Evolutionary conservation across 768 basidiomycete genomes (phyloP).

Genomic region (Lactifluus subvellereus): DNA sequence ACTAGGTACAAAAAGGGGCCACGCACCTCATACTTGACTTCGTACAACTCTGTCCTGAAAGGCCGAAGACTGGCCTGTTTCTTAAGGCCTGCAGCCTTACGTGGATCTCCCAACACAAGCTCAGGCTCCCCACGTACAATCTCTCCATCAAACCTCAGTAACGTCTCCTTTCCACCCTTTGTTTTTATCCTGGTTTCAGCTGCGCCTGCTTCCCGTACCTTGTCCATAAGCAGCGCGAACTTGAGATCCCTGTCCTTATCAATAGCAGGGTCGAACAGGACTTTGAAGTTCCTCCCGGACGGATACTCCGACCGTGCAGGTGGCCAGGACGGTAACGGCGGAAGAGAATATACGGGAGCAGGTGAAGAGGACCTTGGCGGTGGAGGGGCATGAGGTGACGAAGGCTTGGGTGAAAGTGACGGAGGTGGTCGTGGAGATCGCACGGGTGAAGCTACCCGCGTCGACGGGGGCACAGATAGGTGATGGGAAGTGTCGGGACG

Average conservation of each 20-base stretch:
- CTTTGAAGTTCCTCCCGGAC: conserved; percentile 46
- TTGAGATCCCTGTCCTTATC: conserved; percentile 43
- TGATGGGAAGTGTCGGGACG: conserved; percentile 28
- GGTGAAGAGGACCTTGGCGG: conserved; percentile 20
- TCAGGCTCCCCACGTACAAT: conserved; percentile 41
- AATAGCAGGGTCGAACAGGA: conserved; percentile 55
- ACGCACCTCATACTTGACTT: conserved; percentile 53
- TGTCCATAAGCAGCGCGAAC: conserved; percentile 38
- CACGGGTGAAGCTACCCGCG: conserved; percentile 15
- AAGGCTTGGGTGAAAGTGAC: conserved; percentile 30
- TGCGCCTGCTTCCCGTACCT: conserved; percentile 32
- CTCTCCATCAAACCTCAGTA: conserved; percentile 52
- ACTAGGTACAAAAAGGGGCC: conserved; percentile 2
- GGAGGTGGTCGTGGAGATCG: conserved; percentile 26
- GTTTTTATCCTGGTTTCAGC: conserved; percentile 46
- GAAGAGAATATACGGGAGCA: conserved; percentile 34
- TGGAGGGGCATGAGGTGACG: conserved; percentile 17
- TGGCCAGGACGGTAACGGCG: conserved; percentile 48
- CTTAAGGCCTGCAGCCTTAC: conserved; percentile 39
- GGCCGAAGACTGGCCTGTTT: conserved; percentile 30
- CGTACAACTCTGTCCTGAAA: conserved; percentile 38
- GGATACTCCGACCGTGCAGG: conserved; percentile 48
- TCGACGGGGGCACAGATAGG: conserved; percentile 25
- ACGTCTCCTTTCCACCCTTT: conserved; percentile 55
- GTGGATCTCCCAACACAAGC: conserved; percentile 47